Evolutionary conservation across 2,329 filamentous ascomycete species (phyloP).

Genomic region (Ophiocordyceps polyrhachis-furcata): DNA sequence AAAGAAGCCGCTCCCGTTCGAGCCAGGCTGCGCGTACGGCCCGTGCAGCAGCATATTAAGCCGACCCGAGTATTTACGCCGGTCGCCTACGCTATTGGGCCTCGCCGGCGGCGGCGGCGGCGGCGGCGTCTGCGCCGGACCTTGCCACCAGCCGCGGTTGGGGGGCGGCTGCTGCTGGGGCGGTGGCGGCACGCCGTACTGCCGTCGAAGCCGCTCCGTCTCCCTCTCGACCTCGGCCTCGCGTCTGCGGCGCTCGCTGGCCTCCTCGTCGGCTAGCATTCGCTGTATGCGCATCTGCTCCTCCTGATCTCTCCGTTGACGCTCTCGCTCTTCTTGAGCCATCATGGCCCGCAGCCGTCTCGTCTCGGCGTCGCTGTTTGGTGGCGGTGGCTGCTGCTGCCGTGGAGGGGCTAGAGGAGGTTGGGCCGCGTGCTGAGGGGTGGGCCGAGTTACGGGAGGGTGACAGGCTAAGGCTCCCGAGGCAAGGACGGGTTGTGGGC

Average conservation of each 20-base stretch:
- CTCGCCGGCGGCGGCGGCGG: slow-evolving; percentile 17
- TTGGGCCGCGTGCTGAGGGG: too few species aligned
- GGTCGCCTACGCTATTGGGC: not conserved
- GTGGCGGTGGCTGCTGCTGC: slow-evolving; percentile 2
- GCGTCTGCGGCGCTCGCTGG: slow-evolving; percentile 32
- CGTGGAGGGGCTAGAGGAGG: too few species aligned
- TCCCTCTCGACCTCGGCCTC: slow-evolving; percentile 53
- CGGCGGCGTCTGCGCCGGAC: slow-evolving; percentile 2
- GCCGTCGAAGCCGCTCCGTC: slow-evolving; percentile 56
- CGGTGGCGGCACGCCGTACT: slow-evolving; percentile 41
- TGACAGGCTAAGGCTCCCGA: slow-evolving; percentile 18
- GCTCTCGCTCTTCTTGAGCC: slow-evolving; percentile 31
- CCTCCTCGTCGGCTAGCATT: slow-evolving; percentile 44
- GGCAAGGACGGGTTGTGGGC: slow-evolving; percentile 4
- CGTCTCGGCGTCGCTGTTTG: slow-evolving; percentile 38
- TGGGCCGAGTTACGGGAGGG: not conserved
- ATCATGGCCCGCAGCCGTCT: slow-evolving; percentile 44
- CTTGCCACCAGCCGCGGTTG: slow-evolving; percentile 4
- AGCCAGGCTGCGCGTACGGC: slow-evolving; percentile 7
- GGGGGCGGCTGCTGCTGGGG: not conserved
- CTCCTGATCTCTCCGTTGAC: slow-evolving; percentile 33
- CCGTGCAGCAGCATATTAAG: slow-evolving; percentile 13
- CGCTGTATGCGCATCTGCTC: slow-evolving; percentile 38
- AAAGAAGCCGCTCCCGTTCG: slow-evolving; percentile 23
- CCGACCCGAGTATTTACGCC: slow-evolving; percentile 2